These are phyloP conservation scores for Quercus mongolica DNA, from an alignment of 306 rosid genomes.

Conservation along the genomic window DNA sequence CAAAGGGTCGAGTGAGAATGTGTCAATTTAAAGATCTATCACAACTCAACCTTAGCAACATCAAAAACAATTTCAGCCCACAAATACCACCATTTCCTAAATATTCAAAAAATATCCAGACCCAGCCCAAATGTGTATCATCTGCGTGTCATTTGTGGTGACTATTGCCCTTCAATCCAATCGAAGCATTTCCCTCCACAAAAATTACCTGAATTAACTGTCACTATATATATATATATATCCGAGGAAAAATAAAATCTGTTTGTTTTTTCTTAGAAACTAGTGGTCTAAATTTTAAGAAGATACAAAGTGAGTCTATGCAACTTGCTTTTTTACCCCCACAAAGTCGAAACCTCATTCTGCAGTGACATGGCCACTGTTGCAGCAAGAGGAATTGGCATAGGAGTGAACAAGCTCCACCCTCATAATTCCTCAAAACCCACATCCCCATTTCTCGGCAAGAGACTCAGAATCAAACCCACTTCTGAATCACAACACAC, in stretches of 20 bases:
- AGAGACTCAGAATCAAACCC: slow-evolving; percentile 40
- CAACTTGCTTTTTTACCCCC: background rate
- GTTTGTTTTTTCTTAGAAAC: too few species aligned
- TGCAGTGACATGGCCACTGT: slow-evolving; percentile 51
- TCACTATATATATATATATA: slow-evolving; percentile 1
- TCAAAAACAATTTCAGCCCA: background rate
- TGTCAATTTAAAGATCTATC: too few species aligned
- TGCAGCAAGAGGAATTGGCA: slow-evolving; percentile 56
- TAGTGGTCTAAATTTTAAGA: slow-evolving; percentile 47
- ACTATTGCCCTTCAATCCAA: slow-evolving; percentile 30
- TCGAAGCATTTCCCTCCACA: slow-evolving; percentile 50
- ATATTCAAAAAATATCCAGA: background rate
- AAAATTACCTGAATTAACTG: slow-evolving; percentile 42
- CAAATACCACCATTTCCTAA: background rate
- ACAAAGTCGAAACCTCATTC: slow-evolving; percentile 9
- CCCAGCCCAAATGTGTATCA: background rate
- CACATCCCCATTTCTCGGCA: slow-evolving; percentile 61
- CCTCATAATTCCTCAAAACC: slow-evolving; percentile 37
- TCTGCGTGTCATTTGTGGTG: slow-evolving; percentile 42
- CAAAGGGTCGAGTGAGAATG: too few species aligned
- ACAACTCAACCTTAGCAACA: background rate
- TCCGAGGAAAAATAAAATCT: background rate
- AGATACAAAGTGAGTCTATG: slow-evolving; percentile 2
- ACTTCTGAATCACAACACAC: slow-evolving; percentile 4
- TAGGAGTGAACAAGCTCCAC: slow-evolving; percentile 47